Percentiles rank a stretch among this genome's conserved stretches.
Evolutionary conservation across 75 land plant species (phyloP).

Genomic region (Larix kaempferi): DNA sequence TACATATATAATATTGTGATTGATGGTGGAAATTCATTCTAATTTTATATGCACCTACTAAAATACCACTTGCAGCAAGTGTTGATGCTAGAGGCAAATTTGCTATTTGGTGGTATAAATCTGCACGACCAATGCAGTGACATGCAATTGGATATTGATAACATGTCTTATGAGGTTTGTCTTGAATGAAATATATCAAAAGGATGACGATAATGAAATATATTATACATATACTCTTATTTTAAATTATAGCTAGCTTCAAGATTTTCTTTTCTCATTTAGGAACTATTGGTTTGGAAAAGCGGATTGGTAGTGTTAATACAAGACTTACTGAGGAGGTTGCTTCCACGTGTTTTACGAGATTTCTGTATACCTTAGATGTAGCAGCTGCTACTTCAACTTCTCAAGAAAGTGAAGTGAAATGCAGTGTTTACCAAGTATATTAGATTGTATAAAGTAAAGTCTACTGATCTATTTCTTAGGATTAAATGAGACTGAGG

Average conservation of each 20-base stretch:
- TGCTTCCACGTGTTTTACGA: slow-evolving; percentile 47
- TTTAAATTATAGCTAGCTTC: not conserved
- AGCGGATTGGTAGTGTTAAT: slow-evolving; percentile 81
- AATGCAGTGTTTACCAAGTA: slow-evolving; percentile 90
- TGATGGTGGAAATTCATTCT: not conserved
- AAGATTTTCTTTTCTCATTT: not conserved
- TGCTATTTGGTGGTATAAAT: slow-evolving; percentile 56
- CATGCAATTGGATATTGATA: slow-evolving; percentile 91
- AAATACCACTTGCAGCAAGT: slow-evolving; percentile 57
- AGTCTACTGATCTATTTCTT: too few relatives aligned
- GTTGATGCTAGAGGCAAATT: slow-evolving; percentile 65
- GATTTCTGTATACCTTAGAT: slow-evolving; percentile 9
- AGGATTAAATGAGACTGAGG: too few relatives aligned
- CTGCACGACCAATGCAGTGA: slow-evolving; percentile 84
- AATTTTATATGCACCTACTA: not conserved
- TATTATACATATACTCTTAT: not conserved
- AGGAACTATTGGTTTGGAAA: slow-evolving; percentile 82
- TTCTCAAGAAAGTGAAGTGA: slow-evolving; percentile 37
- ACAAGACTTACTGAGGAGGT: slow-evolving; percentile 68
- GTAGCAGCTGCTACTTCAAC: slow-evolving; percentile 11
- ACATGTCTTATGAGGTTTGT: slow-evolving; percentile 96
- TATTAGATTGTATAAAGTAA: not conserved
- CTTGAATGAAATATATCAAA: not conserved
- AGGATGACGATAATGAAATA: not conserved
- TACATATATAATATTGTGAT: not conserved